Base-by-base conservation (phyloP, 2,329 filamentous ascomycete species). In the Meredithiella fracta region DNA sequence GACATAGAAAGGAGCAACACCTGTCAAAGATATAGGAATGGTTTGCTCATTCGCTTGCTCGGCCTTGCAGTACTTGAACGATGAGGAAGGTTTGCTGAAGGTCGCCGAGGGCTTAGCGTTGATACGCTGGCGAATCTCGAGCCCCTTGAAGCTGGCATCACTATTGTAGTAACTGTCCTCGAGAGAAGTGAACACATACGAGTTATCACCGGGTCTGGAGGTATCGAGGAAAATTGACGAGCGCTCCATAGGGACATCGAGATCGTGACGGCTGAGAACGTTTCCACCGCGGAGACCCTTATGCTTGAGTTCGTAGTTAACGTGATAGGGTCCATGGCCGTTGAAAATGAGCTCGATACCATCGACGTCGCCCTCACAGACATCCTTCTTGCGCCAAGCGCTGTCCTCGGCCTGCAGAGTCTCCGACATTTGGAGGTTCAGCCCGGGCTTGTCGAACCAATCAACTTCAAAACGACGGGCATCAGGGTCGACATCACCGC, bases 331-430 rank as follows among this genome's bases (percentile, higher is more conserved):
- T 37, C 90, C 78, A 53, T 83, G 77, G 56, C 86, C 91, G 65
- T 78, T 78, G 60, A 98, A 76, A 47, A 77, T 76, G 54, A 98
- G 72, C 64, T 96, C 89, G 56, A 96, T 82, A 2, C 82, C 81
- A 66, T 96, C 91, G 64, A 95, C 85, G 60, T 97, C 91, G 29
- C 91, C 91, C 70, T 98, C 90, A 65, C 92, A 98, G 29, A 98
- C 83, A 59, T 90, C 83, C 44, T 82, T 77, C 68, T 94, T 94
- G 62, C 82, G 66, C 65, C 83, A 85, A 34, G 74, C 73, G 26
- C 73, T 72, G 7, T 71, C 72, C 15, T 73, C 71, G 37, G 74
- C 68, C 9, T 62, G 58, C 50, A 86, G 74, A 50, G 81, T 77
- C 3, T 80, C 73, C n/a, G 78, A 79, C 59, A 84, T 77, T 4